Conservation (phyloP, 257 asterid species). For the Nemophila menziesii region DNA sequence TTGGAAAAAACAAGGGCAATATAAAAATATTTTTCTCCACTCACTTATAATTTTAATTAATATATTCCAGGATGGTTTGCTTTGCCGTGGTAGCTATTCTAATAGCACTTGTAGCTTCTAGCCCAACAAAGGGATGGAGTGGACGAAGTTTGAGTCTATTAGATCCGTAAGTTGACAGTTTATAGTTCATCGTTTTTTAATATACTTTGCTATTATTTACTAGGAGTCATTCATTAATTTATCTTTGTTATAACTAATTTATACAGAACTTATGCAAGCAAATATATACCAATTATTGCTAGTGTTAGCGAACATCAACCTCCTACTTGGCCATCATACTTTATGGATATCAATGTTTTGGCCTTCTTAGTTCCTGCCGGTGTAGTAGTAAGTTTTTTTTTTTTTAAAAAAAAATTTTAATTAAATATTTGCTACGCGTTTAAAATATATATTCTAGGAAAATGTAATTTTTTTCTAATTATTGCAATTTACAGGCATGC, state of each 20-base stretch:
- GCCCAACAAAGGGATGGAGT: conserved; percentile 99
- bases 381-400: conserved; percentile 59
- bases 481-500: conserved; percentile 67
- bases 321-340: conserved; percentile 99
- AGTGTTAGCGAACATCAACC: conserved; percentile 99
- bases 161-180: conserved; percentile 66
- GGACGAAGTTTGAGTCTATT: conserved; percentile 97
- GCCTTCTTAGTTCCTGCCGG: conserved; percentile 99
- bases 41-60: neutral
- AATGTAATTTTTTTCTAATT: neutral
- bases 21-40: too few relatives aligned
- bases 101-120: conserved; percentile 88
- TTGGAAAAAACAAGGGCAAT: too few relatives aligned
- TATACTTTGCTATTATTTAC: neutral
- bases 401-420: conserved; percentile 2
- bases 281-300: conserved; percentile 96
- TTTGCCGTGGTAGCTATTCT: conserved; percentile 62
- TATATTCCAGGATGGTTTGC: conserved; percentile 56
- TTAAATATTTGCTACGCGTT: conserved; percentile 1
- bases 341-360: conserved; percentile 92
- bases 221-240: neutral
- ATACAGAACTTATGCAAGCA: conserved; percentile 97
- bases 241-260: conserved; percentile 15
- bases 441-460: neutral
- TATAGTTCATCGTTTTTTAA: neutral